phyloP scores from a whole-genome alignment of 2,329 filamentous ascomycete species.

The Calonectria leucothoes region DNA sequence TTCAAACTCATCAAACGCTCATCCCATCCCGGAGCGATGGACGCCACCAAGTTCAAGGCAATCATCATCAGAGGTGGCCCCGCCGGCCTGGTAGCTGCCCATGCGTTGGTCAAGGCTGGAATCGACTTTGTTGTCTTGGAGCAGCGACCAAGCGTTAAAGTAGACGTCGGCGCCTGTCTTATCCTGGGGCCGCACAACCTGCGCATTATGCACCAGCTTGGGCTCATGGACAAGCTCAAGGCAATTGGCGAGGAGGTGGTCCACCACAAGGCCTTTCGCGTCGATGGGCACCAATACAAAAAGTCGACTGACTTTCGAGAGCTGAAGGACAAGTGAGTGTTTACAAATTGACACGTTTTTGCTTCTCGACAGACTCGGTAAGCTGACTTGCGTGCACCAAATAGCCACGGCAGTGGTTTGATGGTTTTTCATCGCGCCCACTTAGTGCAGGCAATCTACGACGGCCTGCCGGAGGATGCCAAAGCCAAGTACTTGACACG shows the following conservation, averaged over 20 bases:
- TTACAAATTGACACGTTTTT: neutral
- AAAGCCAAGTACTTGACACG: slow-evolving; percentile 9
- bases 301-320: neutral
- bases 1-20: neutral
- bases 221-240: slow-evolving; percentile 4
- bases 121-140: slow-evolving; percentile 55
- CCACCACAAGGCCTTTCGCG: neutral
- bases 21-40: neutral
- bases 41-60: slow-evolving; percentile 25
- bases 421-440: slow-evolving; percentile 35
- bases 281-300: neutral
- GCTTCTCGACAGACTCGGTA: too few relatives aligned
- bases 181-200: slow-evolving; percentile 12
- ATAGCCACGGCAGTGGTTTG: slow-evolving; percentile 27
- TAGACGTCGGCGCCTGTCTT: slow-evolving; percentile 34
- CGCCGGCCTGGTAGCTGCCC: slow-evolving; percentile 42
- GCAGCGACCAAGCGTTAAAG: slow-evolving; percentile 38
- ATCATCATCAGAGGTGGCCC: slow-evolving; percentile 46
- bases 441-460: slow-evolving; percentile 26
- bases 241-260: neutral
- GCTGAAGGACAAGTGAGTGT: slow-evolving; percentile 12
- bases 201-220: slow-evolving; percentile 24
- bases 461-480: slow-evolving; percentile 14
- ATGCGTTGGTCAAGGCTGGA: slow-evolving; percentile 38
- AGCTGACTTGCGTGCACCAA: neutral